Evolutionary conservation across 495 filamentous ascomycete species (phyloP), one percentile per base, ranked within the genome.

Genomic region (Polyplosphaeria fusca): DNA sequence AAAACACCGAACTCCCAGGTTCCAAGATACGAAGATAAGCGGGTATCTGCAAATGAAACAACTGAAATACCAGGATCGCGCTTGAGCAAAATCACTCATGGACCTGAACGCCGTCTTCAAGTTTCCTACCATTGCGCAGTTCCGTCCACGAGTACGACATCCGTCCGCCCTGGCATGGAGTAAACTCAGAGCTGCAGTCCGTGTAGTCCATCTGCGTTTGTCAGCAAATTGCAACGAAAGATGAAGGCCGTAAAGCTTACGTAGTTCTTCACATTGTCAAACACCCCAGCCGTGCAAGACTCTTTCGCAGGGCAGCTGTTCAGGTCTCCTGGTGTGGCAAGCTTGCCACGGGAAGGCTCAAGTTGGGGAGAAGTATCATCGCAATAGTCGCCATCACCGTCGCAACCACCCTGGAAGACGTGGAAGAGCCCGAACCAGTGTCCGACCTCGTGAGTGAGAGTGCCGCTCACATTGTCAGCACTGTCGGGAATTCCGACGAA

Each of bases 381-480:
- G 52, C 80, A 75, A 52, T 73, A 77, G 48, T 83, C 80, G 3
- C 79, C 79, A 11, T 9, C n/a, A 44, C 55, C 55, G n/a, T n/a
- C 38, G 52, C 64, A 67, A 22, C 59, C 62, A 1, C 75, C 79
- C 65, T 82, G 73, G 53, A 82, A 83, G 1, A 75, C 77, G 57
- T 83, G 80, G 24, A 81, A 55, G 22, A 82, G 70, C 2, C 79
- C 79, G 51, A 82, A 76, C 80, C 80, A 83, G 63, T 83, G 80
- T 20, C 80, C 80, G 18, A 81, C 77, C 18, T 61, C 58, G 28
- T 61, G 58, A 3, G 58, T 35, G 19, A 61, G 20, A 7, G 58
- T 61, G 25, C 58, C 58, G 18, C 39, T 41, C 22, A 22, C 40
- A 22, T 43, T 11, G n/a, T 18, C 20, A 19, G 22, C 39, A 12